Base-by-base conservation (phyloP, 306 rosid genomes). In the Arachis hypogaea region DNA sequence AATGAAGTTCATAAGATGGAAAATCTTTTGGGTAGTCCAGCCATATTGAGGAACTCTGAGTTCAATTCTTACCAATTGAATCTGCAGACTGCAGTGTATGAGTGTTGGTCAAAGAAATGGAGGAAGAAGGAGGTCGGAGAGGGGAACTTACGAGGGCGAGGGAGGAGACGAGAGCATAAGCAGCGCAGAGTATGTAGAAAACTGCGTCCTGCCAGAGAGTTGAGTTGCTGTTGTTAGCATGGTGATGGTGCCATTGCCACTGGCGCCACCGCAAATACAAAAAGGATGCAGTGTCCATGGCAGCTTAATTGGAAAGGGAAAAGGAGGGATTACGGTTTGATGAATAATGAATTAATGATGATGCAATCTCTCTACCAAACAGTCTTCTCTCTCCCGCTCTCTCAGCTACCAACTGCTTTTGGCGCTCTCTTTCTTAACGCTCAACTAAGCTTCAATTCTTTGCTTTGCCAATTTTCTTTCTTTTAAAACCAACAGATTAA, bases 21-120 rank as follows among this genome's bases (percentile, higher is more conserved):
- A 94, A 69, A 94, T 88, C 71, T 94, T 94, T 86, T 94, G 99
- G 5, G 96, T 94, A 0, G 99, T 94, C 99, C 99, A 94, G 11
- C 98, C 95, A 63, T 88, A 94, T 61, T 91, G 94, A 3, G 98
- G 98, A 41, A 94, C 98, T 91, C 98, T 88, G 46, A 91, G 46
- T 80, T 94, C 92, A 76, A 94, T 94, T 88, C 99, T 94, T 12
- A 94, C 61, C 56, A 94, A 82, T 74, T 94, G 99, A 87, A 88
- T 66, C 97, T 94, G 89, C 65, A 62, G 72, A 63, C 97, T 94
- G 89, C 65, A 62, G 72, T 9, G 51, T 18, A 33, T 33, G 38
- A 33, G 38, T 2, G 38, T 33, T 2, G 38, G 46, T 5, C 2
- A 69, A 66, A 61, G 56, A 46, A 46, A 7, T 46, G 51, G 4